Conservation (phyloP, 2,329 filamentous ascomycete species). For the Esteya vermicola region DNA sequence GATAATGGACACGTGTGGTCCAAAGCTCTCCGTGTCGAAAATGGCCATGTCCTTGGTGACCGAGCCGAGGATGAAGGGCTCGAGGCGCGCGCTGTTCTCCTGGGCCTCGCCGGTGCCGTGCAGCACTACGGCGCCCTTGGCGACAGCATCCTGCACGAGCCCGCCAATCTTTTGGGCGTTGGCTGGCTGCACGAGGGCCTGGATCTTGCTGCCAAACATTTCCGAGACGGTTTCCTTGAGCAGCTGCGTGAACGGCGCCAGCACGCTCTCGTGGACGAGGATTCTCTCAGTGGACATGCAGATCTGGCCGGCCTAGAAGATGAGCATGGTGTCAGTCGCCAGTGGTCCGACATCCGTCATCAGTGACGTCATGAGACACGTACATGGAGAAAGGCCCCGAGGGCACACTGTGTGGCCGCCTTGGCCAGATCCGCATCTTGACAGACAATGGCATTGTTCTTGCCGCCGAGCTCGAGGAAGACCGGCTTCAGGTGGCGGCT, state of each 20-base stretch:
- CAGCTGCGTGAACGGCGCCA: constrained; percentile 29
- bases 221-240: constrained; percentile 24
- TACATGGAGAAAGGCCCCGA: constrained; percentile 49
- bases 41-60: constrained; percentile 59
- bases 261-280: constrained; percentile 35
- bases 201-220: constrained; percentile 44
- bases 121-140: constrained; percentile 44
- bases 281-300: constrained; percentile 79
- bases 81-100: constrained; percentile 25
- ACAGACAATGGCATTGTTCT: constrained; percentile 64
- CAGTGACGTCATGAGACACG: neutral
- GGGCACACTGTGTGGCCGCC: constrained; percentile 52
- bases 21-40: constrained; percentile 64
- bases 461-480: constrained; percentile 71
- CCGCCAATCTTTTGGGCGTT: constrained; percentile 51
- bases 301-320: constrained; percentile 54
- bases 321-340: neutral
- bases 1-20: constrained; percentile 56
- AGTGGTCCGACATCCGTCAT: neutral
- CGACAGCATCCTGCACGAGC: constrained; percentile 52
- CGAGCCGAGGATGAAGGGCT: constrained; percentile 44
- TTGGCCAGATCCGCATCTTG: constrained; percentile 65
- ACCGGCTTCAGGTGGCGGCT: constrained; percentile 67
- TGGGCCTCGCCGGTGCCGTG: constrained; percentile 23
- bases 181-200: constrained; percentile 54